phyloP scores from a whole-genome alignment of 495 filamentous ascomycete genomes.

The Penicillium paradoxum region DNA sequence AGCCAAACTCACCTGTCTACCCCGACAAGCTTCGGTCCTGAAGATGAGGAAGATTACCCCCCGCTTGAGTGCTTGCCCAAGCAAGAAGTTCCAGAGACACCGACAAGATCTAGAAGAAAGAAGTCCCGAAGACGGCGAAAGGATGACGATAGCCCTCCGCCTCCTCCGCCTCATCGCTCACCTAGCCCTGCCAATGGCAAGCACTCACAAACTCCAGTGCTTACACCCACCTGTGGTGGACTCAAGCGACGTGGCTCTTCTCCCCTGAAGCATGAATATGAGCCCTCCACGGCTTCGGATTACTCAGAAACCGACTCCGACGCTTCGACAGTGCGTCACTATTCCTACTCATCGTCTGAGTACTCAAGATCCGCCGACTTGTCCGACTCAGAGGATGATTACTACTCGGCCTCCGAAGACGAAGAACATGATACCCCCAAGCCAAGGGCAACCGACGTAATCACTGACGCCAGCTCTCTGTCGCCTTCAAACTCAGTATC shows the following conservation, averaged over 20 bases:
- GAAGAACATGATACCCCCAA: slow-evolving; percentile 34
- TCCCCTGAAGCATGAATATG: slow-evolving; percentile 95
- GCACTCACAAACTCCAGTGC: slow-evolving; percentile 47
- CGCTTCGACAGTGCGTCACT: slow-evolving; percentile 47
- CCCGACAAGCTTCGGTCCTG: slow-evolving; percentile 7
- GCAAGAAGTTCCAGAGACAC: slow-evolving; percentile 24
- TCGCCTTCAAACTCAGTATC: slow-evolving; percentile 74
- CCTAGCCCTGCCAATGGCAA: slow-evolving; percentile 45
- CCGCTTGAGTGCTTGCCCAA: slow-evolving; percentile 24
- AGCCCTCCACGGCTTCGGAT: slow-evolving; percentile 76
- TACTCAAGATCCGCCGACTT: slow-evolving; percentile 37
- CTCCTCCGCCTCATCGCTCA: slow-evolving; percentile 50
- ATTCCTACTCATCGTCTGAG: slow-evolving; percentile 44
- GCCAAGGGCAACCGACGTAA: slow-evolving; percentile 21
- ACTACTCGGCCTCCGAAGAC: slow-evolving; percentile 47
- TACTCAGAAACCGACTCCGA: slow-evolving; percentile 46
- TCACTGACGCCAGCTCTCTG: slow-evolving; percentile 49
- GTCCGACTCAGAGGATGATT: slow-evolving; percentile 49
- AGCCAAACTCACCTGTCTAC: slow-evolving; percentile 34
- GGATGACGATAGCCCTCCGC: slow-evolving; percentile 40
- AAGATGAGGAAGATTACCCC: slow-evolving; percentile 37
- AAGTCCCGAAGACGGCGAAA: slow-evolving; percentile 30
- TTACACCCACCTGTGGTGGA: slow-evolving; percentile 35
- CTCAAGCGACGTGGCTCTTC: slow-evolving; percentile 76
- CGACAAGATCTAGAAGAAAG: slow-evolving; percentile 30